Percentiles rank a stretch among this genome's conserved stretches.
Evolutionary conservation across 2,329 filamentous ascomycete genomes (phyloP).

Genomic region (Fusarium fujikuroi): DNA sequence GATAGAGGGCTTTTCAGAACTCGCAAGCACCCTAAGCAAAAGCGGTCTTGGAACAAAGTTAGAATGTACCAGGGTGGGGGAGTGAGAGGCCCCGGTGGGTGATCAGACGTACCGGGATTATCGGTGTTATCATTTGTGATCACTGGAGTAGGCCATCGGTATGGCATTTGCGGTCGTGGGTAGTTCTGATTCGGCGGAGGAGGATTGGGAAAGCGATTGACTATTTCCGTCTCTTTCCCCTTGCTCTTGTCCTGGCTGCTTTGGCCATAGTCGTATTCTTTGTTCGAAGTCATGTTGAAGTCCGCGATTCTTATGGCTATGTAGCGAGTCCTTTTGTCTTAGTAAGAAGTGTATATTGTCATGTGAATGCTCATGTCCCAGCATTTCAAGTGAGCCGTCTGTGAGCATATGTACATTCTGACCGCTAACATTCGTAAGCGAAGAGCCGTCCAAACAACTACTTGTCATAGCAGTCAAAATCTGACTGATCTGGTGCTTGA

Average conservation of each 20-base stretch:
- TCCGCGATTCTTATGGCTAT: no score
- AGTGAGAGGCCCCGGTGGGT: no score
- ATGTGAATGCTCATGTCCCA: accelerated
- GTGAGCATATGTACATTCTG: not conserved
- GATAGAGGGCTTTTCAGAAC: accelerated
- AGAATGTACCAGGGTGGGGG: not conserved
- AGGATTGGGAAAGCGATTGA: not conserved
- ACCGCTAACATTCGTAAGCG: accelerated
- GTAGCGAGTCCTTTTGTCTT: no score
- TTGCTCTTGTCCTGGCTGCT: not conserved
- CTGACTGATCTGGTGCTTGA: accelerated
- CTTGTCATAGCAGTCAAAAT: not conserved
- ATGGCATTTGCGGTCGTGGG: not conserved
- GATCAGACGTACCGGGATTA: no score
- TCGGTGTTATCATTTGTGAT: not conserved
- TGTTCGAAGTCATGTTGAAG: accelerated
- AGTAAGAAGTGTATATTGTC: not conserved
- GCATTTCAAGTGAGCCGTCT: accelerated
- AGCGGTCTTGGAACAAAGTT: not conserved
- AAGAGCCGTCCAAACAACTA: accelerated
- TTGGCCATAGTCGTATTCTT: not conserved
- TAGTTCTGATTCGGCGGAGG: not conserved
- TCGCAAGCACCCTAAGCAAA: not conserved
- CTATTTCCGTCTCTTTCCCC: not conserved
- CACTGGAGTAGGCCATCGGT: not conserved